Conservation (phyloP, 2,329 filamentous ascomycete species). For the Fusarium scirpi region DNA sequence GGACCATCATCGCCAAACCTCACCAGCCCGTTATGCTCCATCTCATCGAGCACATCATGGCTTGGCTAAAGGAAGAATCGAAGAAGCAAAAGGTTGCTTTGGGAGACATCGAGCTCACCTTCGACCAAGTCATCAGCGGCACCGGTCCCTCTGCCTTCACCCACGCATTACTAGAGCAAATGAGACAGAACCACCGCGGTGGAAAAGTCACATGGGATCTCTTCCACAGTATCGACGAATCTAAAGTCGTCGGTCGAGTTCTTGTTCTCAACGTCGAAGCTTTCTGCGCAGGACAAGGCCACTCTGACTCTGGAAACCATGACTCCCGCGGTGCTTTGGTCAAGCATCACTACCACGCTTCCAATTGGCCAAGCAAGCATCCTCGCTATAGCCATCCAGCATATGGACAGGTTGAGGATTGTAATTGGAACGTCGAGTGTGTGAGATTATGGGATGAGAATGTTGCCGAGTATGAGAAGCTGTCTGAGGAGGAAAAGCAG, state of each 20-base stretch:
- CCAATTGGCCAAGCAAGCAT: slow-evolving; percentile 75
- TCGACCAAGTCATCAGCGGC: slow-evolving; percentile 79
- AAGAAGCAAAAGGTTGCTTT: slow-evolving; percentile 69
- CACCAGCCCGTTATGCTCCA: slow-evolving; percentile 74
- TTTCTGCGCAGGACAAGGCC: slow-evolving; percentile 78
- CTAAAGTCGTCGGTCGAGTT: slow-evolving; percentile 72
- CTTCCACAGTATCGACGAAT: slow-evolving; percentile 75
- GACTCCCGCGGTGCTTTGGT: slow-evolving; percentile 74
- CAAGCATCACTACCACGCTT: slow-evolving; percentile 81
- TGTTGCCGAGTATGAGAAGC: slow-evolving; percentile 68
- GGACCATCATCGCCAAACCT: slow-evolving; percentile 80
- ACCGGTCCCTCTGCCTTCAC: slow-evolving; percentile 80
- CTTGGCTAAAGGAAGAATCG: slow-evolving; percentile 72
- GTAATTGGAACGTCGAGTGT: slow-evolving; percentile 76
- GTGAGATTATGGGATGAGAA: slow-evolving; percentile 75
- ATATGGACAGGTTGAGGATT: slow-evolving; percentile 76
- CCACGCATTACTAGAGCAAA: slow-evolving; percentile 71
- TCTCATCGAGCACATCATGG: slow-evolving; percentile 75
- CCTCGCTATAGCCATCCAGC: slow-evolving; percentile 75
- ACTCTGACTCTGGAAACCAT: slow-evolving; percentile 79
- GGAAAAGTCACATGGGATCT: slow-evolving; percentile 67
- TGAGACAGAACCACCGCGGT: slow-evolving; percentile 60
- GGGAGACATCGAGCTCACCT: slow-evolving; percentile 72
- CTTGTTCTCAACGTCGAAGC: slow-evolving; percentile 78
- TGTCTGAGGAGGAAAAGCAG: slow-evolving; percentile 70